Percentiles rank a stretch among this genome's conserved stretches.
Evolutionary conservation across 148 eudicot genomes (phyloP).

Genomic region (Vaccinium darrowii): DNA sequence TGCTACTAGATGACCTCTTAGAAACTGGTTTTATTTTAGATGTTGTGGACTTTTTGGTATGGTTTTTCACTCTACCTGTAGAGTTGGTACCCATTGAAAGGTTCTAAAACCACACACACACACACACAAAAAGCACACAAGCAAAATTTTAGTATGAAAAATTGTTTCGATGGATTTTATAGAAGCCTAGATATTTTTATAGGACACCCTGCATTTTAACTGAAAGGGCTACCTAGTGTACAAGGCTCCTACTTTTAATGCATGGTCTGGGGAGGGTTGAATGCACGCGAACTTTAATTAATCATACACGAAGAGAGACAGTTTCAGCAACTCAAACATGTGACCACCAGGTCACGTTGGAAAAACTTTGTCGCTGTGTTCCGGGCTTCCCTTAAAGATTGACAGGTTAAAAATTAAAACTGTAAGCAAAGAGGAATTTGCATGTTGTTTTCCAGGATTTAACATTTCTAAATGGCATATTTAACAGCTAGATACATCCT

Average conservation of each 20-base stretch:
- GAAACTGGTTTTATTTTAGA: slow-evolving; percentile 3
- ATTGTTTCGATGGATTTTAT: not conserved
- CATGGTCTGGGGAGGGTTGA: too few relatives aligned
- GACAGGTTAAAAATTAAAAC: not conserved
- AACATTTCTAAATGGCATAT: not conserved
- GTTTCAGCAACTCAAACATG: too few relatives aligned
- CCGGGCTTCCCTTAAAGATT: not conserved
- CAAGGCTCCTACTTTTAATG: not conserved
- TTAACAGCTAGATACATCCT: not conserved
- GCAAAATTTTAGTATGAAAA: not conserved
- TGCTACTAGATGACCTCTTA: slow-evolving; percentile 2
- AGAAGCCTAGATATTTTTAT: too few relatives aligned
- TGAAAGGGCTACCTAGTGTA: not conserved
- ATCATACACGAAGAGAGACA: too few relatives aligned
- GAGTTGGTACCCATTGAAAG: not conserved
- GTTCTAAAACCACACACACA: not conserved
- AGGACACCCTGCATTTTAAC: too few relatives aligned
- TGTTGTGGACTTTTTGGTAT: not conserved
- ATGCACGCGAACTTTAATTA: too few relatives aligned
- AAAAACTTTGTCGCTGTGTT: not conserved
- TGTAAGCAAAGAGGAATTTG: not conserved
- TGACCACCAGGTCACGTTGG: too few relatives aligned
- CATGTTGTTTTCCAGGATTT: not conserved
- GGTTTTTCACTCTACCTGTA: not conserved
- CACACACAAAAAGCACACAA: not conserved